Conservation (phyloP, 2,329 filamentous ascomycete species). For the Colletotrichum tofieldiae region DNA sequence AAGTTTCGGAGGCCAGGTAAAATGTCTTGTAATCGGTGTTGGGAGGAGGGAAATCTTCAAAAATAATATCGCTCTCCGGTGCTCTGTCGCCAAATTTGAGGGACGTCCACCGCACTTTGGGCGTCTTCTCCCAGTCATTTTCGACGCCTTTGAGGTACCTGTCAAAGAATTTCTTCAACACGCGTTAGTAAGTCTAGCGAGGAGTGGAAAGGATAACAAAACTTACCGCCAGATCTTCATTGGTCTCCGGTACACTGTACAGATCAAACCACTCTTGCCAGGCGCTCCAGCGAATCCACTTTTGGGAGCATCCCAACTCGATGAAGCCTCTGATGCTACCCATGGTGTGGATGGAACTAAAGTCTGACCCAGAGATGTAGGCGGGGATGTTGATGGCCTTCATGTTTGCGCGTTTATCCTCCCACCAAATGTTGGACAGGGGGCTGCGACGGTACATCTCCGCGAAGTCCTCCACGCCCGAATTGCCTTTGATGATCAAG, state of each 20-base stretch:
- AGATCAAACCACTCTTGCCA: conserved; percentile 63
- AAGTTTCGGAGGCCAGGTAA: conserved; percentile 46
- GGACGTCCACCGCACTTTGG: conserved; percentile 59
- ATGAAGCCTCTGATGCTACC: conserved; percentile 50
- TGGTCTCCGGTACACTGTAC: conserved; percentile 53
- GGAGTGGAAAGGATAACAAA: rapidly evolving
- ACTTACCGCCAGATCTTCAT: conserved; percentile 52
- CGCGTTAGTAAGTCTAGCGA: neutral
- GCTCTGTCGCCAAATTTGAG: conserved; percentile 55
- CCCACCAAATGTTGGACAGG: conserved; percentile 54
- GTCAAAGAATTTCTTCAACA: conserved; percentile 50
- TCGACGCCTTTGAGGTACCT: conserved; percentile 58
- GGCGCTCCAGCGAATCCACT: conserved; percentile 58
- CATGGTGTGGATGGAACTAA: conserved; percentile 46
- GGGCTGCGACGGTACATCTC: conserved; percentile 59
- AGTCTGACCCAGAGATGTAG: conserved; percentile 53
- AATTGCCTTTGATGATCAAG: conserved; percentile 53
- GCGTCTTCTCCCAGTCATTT: conserved; percentile 64
- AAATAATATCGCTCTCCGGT: conserved; percentile 52
- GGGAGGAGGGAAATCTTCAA: conserved; percentile 53
- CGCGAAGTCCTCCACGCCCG: conserved; percentile 57
- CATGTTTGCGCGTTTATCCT: conserved; percentile 55
- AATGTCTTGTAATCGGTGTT: conserved; percentile 53
- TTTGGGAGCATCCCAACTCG: conserved; percentile 53
- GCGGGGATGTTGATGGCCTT: conserved; percentile 53